Percentiles rank a stretch among this genome's conserved stretches.
phyloP scores from a whole-genome alignment of 495 filamentous ascomycete species.

The Lineolata rhizophorae region DNA sequence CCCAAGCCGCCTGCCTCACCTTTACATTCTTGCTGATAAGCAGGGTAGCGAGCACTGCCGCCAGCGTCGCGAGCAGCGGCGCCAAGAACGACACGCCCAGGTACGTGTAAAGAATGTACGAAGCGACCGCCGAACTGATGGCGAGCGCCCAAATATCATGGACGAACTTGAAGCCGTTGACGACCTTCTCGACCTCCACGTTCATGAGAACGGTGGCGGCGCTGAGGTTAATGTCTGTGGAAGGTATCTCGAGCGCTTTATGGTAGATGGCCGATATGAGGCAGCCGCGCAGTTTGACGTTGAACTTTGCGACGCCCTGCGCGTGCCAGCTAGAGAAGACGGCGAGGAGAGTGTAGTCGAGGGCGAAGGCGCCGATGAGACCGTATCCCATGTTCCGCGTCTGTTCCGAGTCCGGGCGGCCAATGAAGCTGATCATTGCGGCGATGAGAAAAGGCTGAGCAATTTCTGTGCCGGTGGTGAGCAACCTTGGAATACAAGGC shows the following conservation, averaged over 20 bases:
- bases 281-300: slow-evolving; percentile 3
- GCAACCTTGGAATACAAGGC: slow-evolving; percentile 6
- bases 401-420: background rate
- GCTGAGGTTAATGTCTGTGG: slow-evolving; percentile 6
- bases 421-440: slow-evolving; percentile 4
- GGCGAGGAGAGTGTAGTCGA: slow-evolving; percentile 6
- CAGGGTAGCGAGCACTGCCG: slow-evolving; percentile 1
- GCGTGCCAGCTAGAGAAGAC: slow-evolving; percentile 4
- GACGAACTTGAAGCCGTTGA: slow-evolving; percentile 1
- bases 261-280: slow-evolving; percentile 7
- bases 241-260: slow-evolving; percentile 2
- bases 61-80: slow-evolving; percentile 2
- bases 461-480: slow-evolving; percentile 4
- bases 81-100: slow-evolving; percentile 5
- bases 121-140: slow-evolving; percentile 4
- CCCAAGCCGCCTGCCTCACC: slow-evolving; percentile 4
- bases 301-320: slow-evolving; percentile 4
- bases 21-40: slow-evolving; percentile 5
- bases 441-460: slow-evolving; percentile 9
- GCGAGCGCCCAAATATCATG: slow-evolving; percentile 8
- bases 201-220: slow-evolving; percentile 10
- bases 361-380: slow-evolving; percentile 7
- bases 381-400: slow-evolving; percentile 5
- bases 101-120: slow-evolving; percentile 7
- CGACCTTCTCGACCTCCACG: slow-evolving; percentile 9